A percentile compares a stretch with the other conserved stretches of the same genome.
Evolutionary conservation across 331 rosid genomes (phyloP).

Genomic region (Acacia pycnantha): DNA sequence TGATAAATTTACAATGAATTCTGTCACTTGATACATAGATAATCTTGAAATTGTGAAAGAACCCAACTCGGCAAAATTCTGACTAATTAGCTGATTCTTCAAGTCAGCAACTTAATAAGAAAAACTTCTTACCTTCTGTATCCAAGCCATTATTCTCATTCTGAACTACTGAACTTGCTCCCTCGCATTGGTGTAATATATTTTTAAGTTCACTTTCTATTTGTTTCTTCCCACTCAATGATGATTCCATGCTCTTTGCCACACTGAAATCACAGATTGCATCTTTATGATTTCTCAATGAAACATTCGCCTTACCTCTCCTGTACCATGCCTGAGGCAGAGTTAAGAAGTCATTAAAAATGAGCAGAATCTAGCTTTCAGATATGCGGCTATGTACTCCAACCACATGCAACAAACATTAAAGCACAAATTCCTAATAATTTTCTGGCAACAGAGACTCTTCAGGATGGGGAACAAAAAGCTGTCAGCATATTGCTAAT

Average conservation of each 20-base stretch:
- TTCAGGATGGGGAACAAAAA: constrained; percentile 20
- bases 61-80: constrained; percentile 5
- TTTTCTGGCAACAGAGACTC: constrained; percentile 3
- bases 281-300: constrained; percentile 58
- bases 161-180: constrained; percentile 32
- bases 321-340: constrained; percentile 81
- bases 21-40: neutral
- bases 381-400: constrained; percentile 14
- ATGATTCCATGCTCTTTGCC: constrained; percentile 57
- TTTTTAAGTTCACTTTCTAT: constrained; percentile 65
- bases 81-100: constrained; percentile 20
- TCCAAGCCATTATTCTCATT: constrained; percentile 36
- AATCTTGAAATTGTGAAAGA: constrained; percentile 4
- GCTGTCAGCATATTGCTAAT: neutral
- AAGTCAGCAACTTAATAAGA: constrained; percentile 17
- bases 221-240: constrained; percentile 61
- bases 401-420: constrained; percentile 5
- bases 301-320: constrained; percentile 76
- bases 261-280: constrained; percentile 67
- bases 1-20: constrained; percentile 21
- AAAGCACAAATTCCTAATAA: constrained; percentile 1
- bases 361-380: constrained; percentile 24
- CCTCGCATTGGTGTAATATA: constrained; percentile 40
- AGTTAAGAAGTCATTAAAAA: constrained; percentile 11
- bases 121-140: constrained; percentile 51